These are phyloP conservation scores for Diaporthe citrichinensis DNA, from an alignment of 2,329 filamentous ascomycete genomes.

Conservation along the genomic window DNA sequence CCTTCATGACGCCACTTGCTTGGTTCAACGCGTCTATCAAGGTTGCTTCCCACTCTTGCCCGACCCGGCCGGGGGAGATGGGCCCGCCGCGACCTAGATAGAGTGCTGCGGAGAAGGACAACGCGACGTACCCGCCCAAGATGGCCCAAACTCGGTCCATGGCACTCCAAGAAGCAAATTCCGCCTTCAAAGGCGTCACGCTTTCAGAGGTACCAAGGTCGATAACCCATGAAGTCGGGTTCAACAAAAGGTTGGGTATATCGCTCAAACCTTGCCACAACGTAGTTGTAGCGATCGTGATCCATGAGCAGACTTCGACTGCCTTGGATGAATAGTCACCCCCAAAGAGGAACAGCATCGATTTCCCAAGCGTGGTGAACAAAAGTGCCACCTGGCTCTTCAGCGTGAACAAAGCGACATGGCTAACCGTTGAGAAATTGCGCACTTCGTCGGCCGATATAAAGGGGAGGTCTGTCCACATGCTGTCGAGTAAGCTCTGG, in stretches of 20 bases:
- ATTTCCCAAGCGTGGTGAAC: slow-evolving; percentile 55
- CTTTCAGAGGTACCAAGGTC: slow-evolving; percentile 63
- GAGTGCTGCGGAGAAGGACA: slow-evolving; percentile 80
- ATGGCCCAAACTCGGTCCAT: slow-evolving; percentile 80
- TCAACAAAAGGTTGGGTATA: slow-evolving; percentile 55
- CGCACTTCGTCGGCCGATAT: slow-evolving; percentile 75
- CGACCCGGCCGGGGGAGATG: slow-evolving; percentile 70
- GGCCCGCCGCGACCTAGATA: slow-evolving; percentile 84
- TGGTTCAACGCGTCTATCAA: slow-evolving; percentile 89
- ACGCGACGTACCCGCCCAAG: slow-evolving; percentile 82
- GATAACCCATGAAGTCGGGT: slow-evolving; percentile 71
- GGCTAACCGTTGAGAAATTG: slow-evolving; percentile 82
- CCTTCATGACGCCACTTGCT: slow-evolving; percentile 96
- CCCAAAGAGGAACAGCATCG: slow-evolving; percentile 60
- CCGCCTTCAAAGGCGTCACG: slow-evolving; percentile 62
- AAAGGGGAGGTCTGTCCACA: slow-evolving; percentile 65
- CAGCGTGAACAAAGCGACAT: slow-evolving; percentile 75
- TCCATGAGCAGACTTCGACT: slow-evolving; percentile 44
- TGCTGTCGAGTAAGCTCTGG: slow-evolving; percentile 63
- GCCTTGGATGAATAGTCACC: slow-evolving; percentile 57
- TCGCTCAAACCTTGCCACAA: slow-evolving; percentile 47
- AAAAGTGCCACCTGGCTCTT: slow-evolving; percentile 65
- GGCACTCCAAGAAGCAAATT: slow-evolving; percentile 76
- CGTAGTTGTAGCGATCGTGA: slow-evolving; percentile 38
- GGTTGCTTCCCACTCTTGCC: slow-evolving; percentile 79